phyloP scores from a whole-genome alignment of 495 filamentous ascomycete genomes.

The Penicillium antarcticum region DNA sequence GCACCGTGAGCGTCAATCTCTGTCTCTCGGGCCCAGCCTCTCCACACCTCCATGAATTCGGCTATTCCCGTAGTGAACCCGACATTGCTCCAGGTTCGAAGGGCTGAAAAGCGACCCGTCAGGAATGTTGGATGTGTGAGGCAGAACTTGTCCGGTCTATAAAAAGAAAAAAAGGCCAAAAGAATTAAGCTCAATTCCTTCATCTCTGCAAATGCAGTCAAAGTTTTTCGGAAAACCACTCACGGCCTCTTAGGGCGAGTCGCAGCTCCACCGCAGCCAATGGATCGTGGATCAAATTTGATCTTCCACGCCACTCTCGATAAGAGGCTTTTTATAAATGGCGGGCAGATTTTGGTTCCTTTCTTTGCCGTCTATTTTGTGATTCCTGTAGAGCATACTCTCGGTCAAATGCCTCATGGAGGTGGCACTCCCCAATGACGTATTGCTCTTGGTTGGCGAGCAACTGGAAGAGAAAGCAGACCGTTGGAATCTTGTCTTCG shows the following conservation, averaged over 20 bases:
- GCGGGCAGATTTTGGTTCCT: not conserved
- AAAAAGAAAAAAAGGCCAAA: too few species aligned
- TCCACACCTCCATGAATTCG: not conserved
- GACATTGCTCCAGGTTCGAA: not conserved
- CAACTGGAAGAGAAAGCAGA: slow-evolving; percentile 24
- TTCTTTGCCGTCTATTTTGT: not conserved
- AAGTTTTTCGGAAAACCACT: not conserved
- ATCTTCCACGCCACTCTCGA: not conserved
- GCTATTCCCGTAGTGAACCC: not conserved
- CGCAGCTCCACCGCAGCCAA: not conserved
- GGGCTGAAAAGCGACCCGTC: too few species aligned
- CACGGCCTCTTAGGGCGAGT: not conserved
- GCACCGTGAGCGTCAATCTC: not conserved
- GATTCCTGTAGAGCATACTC: too few species aligned
- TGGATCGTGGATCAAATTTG: slow-evolving; percentile 1
- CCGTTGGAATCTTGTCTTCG: slow-evolving; percentile 31
- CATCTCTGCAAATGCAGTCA: too few species aligned
- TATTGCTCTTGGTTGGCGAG: slow-evolving; percentile 32
- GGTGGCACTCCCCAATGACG: slow-evolving; percentile 24
- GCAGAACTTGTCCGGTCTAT: too few species aligned
- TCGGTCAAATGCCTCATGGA: not conserved
- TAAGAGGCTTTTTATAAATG: not conserved
- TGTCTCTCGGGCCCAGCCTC: not conserved
- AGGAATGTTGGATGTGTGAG: too few species aligned
- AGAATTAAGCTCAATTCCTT: too few species aligned